Evolutionary conservation across 202 grass and related monocot genomes (phyloP).

Genomic region (Brachypodium distachyon): DNA sequence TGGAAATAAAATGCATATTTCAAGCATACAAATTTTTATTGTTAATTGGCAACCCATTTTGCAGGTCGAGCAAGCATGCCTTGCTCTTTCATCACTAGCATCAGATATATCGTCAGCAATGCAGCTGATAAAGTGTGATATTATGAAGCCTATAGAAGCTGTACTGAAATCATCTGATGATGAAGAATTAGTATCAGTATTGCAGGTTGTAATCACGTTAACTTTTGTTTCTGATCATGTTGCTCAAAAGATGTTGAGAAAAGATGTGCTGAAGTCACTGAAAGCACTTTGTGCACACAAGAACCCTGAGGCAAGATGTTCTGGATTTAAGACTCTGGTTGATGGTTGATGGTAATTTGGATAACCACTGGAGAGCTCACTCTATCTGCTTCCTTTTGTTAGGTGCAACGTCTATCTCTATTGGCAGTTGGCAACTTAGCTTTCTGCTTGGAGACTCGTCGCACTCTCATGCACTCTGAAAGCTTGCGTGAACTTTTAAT

Average conservation of each 20-base stretch:
- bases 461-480: slow-evolving; percentile 75
- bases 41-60: slow-evolving; percentile 13
- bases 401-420: slow-evolving; percentile 94
- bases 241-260: slow-evolving; percentile 92
- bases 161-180: slow-evolving; percentile 82
- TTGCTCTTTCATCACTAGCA: slow-evolving; percentile 83
- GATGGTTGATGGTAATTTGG: slow-evolving; percentile 19
- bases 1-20: slow-evolving; percentile 4
- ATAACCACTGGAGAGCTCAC: slow-evolving; percentile 21
- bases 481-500: slow-evolving; percentile 85
- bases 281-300: slow-evolving; percentile 91
- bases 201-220: slow-evolving; percentile 84
- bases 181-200: slow-evolving; percentile 88
- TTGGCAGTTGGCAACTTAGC: slow-evolving; percentile 96
- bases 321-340: slow-evolving; percentile 30
- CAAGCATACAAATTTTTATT: background rate
- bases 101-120: slow-evolving; percentile 80
- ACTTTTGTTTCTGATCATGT: slow-evolving; percentile 96
- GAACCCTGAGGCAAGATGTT: slow-evolving; percentile 75
- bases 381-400: slow-evolving; percentile 42
- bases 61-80: slow-evolving; percentile 93
- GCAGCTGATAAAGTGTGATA: slow-evolving; percentile 89
- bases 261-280: slow-evolving; percentile 85
- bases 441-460: slow-evolving; percentile 95
- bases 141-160: slow-evolving; percentile 94